Evolutionary conservation across 2,329 filamentous ascomycete genomes (phyloP), one percentile per base, ranked within the genome.

Genomic region (Diaporthe batatas): DNA sequence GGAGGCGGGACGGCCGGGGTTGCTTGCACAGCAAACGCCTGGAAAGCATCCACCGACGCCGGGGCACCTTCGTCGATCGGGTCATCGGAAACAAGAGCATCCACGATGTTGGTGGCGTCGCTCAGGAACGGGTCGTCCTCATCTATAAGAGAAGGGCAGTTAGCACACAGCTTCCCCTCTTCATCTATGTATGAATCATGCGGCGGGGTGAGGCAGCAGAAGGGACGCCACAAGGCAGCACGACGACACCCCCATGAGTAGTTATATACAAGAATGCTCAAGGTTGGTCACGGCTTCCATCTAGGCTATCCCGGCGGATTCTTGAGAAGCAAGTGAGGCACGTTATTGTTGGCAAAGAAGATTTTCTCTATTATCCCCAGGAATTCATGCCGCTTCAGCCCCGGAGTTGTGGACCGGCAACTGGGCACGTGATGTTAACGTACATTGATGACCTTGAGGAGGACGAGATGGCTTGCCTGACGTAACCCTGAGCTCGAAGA

Each of bases 391-490:
- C 86, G 89, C 83, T 82, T 87, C 87, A 88, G 85, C 83, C 77
- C 83, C 83, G 84, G 82, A 86, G 87, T 89, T 75, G 75, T 73
- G 25, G 77, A 77, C 75, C 74, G 77, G 76, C 78, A 79, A 80
- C 79, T 80, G 80, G 77, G 77, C 76, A 75, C 76, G 76, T 79
- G 79, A 82, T 74, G 85, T 91, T 91, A 91, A 91, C 89, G 86
- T 92, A 92, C 90, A 92, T 90, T 83, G 83, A 79, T 79, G 78
- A 81, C 80, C 81, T 84, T 83, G 85, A 87, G 86, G 89, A 91
- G 90, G 90, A 91, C 89, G 90, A 91, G 89, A 90, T 90, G 88
- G 89, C 89, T 88, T 90, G 89, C 88, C 88, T 89, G 87, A 85
- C 84, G 83, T 86, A 82, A 84, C 81, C 82, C 78, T 81, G 77